Evolutionary conservation across 139 green algal genomes (phyloP).

Genomic region (Coelastrella sp.): DNA sequence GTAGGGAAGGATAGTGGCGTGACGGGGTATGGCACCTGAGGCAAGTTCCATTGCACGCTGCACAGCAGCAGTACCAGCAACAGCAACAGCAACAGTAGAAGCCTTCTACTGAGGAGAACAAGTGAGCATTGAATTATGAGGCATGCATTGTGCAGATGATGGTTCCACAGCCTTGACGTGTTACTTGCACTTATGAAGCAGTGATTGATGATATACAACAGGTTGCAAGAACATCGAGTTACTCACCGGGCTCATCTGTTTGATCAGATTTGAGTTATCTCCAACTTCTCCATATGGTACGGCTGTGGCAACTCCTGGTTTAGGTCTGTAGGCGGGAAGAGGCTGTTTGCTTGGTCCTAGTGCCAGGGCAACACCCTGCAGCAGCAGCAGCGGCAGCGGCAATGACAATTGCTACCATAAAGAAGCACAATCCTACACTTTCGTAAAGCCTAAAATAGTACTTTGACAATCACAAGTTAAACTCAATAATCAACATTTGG

Average conservation of each 20-base stretch:
- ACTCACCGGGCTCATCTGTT: constrained; percentile 42
- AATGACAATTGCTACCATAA: too few relatives aligned
- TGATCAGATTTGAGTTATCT: constrained; percentile 40
- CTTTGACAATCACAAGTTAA: too few relatives aligned
- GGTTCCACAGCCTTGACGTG: too few relatives aligned
- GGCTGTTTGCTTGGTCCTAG: constrained; percentile 60
- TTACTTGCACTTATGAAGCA: too few relatives aligned
- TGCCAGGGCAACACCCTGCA: constrained; percentile 45
- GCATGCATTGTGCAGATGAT: background rate
- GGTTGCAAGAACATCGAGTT: background rate
- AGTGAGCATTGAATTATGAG: too few relatives aligned
- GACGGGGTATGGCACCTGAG: background rate
- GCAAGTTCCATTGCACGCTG: constrained; percentile 35
- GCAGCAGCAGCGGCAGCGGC: background rate
- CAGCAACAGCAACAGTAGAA: background rate
- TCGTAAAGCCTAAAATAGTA: too few relatives aligned
- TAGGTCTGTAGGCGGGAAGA: constrained; percentile 41
- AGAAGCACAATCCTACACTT: too few relatives aligned
- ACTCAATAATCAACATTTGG: too few relatives aligned
- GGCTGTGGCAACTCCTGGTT: background rate
- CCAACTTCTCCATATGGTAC: constrained; percentile 47
- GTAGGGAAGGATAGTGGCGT: constrained; percentile 24
- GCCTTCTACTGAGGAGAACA: background rate
- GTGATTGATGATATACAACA: too few relatives aligned
- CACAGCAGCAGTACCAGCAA: background rate